Percentiles rank a stretch among this genome's conserved stretches.
Conservation (phyloP, 495 filamentous ascomycete species). For the Xylaria bambusicola region DNA sequence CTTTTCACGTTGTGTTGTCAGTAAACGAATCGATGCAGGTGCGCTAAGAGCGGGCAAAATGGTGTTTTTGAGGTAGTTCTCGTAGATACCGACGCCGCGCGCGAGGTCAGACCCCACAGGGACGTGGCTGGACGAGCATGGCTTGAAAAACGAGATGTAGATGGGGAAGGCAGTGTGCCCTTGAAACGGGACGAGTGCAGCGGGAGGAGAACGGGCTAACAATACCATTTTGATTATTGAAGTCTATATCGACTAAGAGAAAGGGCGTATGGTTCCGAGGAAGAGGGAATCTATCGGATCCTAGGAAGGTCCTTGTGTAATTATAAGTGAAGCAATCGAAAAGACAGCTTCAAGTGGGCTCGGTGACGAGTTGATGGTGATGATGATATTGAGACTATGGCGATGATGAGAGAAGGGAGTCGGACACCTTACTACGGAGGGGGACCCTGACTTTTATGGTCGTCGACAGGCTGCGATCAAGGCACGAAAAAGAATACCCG, state of each 20-base stretch:
- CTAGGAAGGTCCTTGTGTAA: not conserved
- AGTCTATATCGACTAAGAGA: conserved; percentile 19
- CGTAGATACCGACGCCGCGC: conserved; percentile 26
- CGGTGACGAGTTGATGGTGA: not conserved
- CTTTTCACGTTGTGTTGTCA: conserved; percentile 53
- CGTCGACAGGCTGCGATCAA: conserved; percentile 20
- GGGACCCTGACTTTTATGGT: conserved; percentile 30
- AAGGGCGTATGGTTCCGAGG: not conserved
- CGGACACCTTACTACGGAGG: conserved; percentile 18
- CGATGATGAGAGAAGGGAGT: conserved; percentile 25
- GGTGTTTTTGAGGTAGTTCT: conserved; percentile 23
- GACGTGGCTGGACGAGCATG: conserved; percentile 31
- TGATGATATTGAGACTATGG: too few relatives aligned
- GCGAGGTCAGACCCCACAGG: conserved; percentile 31
- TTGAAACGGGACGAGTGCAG: conserved; percentile 32
- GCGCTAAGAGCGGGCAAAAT: conserved; percentile 15
- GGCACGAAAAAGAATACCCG: conserved; percentile 1
- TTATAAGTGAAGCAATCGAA: not conserved
- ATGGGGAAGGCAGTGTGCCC: conserved; percentile 27
- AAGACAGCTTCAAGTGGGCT: not conserved
- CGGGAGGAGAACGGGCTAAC: conserved; percentile 40
- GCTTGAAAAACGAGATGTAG: conserved; percentile 34
- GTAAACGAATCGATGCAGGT: conserved; percentile 38
- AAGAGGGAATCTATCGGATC: not conserved
- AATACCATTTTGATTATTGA: conserved; percentile 56